Evolutionary conservation across 257 asterid species (phyloP), one percentile per base, ranked within the genome.

Genomic region (Gentiana straminea): DNA sequence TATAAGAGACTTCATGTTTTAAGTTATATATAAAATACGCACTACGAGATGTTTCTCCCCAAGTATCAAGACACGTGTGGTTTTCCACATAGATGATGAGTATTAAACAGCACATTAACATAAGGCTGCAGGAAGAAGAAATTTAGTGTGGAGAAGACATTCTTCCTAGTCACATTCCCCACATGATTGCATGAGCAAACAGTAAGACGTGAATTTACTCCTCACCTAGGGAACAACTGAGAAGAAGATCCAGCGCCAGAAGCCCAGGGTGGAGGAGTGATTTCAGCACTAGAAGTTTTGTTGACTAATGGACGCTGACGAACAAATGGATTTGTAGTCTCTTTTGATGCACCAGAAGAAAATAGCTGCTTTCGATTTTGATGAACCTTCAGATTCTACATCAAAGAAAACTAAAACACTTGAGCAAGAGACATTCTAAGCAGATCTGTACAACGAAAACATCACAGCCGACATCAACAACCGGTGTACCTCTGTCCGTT

Each of bases 291-390:
- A 53, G 82, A 62, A 56, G 82, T 55, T 75, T 65, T 84, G 68
- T 84, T 56, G 55, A 78, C 88, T 72, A 90, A 74, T 6, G 98
- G 98, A 39, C 95, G 95, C 72, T 87, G 96, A 63, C 94, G 92
- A 72, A 77, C 78, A 54, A 91, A 87, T 35, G 98, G 95, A 74
- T 91, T 91, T 54, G 94, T 53, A 50, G 84, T 66, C 43, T 76
- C 87, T 68, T 80, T 81, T 44, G 94, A 68, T 49, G 84, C 79
- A 52, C 81, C 70, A 37, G 90, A 77, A 62, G 96, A 80, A 59
- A 79, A 83, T 60, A 91, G 48, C 57, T 91, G 95, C 57, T 89
- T 81, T 70, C 98, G 75, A 73, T 68, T 87, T 64, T 85, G 96
- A 43, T 84, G 95, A 75, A 79, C 88, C 73, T 91, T 91, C 72